A percentile compares a stretch with the other conserved stretches of the same genome.
These are phyloP conservation scores for Cymbomonas tetramitiformis DNA, from an alignment of 139 green algal species.

Conservation along the genomic window DNA sequence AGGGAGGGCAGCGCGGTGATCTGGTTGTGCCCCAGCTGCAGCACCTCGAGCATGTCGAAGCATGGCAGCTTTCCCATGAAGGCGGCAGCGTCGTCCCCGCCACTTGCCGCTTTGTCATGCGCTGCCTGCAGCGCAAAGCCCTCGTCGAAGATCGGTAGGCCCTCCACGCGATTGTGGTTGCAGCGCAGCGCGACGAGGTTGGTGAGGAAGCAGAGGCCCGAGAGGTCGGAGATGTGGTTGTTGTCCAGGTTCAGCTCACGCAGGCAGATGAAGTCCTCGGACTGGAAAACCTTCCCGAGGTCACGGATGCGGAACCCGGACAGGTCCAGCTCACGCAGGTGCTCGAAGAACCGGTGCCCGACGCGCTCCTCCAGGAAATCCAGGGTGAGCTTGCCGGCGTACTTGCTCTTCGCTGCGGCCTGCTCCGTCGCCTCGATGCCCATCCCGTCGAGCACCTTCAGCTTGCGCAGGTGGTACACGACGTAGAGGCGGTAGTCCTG, in stretches of 20 bases:
- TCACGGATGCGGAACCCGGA: slow-evolving; percentile 35
- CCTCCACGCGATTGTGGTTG: slow-evolving; percentile 28
- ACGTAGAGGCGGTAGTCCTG: slow-evolving; percentile 40
- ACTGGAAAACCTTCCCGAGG: slow-evolving; percentile 32
- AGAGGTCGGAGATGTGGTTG: slow-evolving; percentile 40
- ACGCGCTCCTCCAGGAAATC: slow-evolving; percentile 18
- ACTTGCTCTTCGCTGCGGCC: slow-evolving; percentile 37
- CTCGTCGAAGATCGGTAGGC: neutral
- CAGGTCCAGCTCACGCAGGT: slow-evolving; percentile 44
- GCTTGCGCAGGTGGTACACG: slow-evolving; percentile 31
- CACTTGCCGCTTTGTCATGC: neutral
- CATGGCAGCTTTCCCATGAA: too few species aligned
- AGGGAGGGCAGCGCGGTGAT: slow-evolving; percentile 1
- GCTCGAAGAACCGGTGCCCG: slow-evolving; percentile 29
- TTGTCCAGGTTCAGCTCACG: slow-evolving; percentile 41
- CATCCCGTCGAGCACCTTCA: slow-evolving; percentile 57
- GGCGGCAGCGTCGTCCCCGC: neutral
- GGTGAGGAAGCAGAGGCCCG: slow-evolving; percentile 2
- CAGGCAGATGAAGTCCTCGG: slow-evolving; percentile 30
- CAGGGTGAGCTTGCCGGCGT: slow-evolving; percentile 44
- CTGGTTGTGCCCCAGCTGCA: slow-evolving; percentile 18
- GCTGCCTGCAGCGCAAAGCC: neutral
- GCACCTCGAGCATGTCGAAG: slow-evolving; percentile 32
- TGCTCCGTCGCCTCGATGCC: slow-evolving; percentile 42
- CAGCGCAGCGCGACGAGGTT: slow-evolving; percentile 35